Base-by-base conservation (phyloP, 345 rosid genomes). In the Conringia planisiliqua region DNA sequence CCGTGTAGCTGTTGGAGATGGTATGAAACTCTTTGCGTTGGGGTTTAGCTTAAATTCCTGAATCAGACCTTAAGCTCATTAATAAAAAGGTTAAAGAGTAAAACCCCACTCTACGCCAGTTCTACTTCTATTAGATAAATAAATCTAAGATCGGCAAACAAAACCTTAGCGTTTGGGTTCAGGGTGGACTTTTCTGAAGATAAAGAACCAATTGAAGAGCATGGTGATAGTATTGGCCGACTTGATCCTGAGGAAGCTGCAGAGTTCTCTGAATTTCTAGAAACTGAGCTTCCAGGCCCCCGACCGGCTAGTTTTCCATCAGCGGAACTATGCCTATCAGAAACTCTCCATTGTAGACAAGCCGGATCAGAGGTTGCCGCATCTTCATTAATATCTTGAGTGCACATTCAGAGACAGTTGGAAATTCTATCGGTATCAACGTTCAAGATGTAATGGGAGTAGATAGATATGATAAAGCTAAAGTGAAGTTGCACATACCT, bases 1-100 rank as follows among this genome's bases (percentile, higher is more conserved):
- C 80, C 91, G 73, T 57, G 82, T 80, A 62, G 86, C 88, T 64
- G 90, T 78, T 57, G 97, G 96, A 32, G 78, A 85, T 24, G 99
- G 99, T 36, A 71, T 80, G 74, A 92, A 95, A 74, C 97, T 92
- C 89, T 90, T 92, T 38, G 99, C 98, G 74, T 95, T 90, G 14
- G 97, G 97, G 83, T 95, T 95, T 50, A 89, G 88, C 73, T 83
- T 95, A 75, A 95, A 95, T 84, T 95, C 99, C 99, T 95, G 87
- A 57, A 24, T 43, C 50, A 47, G 17, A 70, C 43, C 24, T 16
- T 40, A 67, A 48, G 16, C 36, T 16, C 20, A 8, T 63, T 56
- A 36, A 52, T 59, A 68, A 68, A 68, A 68, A 29, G 14, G 24
- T 29, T 24, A 24, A 24, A 47, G 1, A 10, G 30, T 24, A 52